Base-by-base conservation (phyloP, 73 alveolate species). In the Paramecium pentaurelia region DNA sequence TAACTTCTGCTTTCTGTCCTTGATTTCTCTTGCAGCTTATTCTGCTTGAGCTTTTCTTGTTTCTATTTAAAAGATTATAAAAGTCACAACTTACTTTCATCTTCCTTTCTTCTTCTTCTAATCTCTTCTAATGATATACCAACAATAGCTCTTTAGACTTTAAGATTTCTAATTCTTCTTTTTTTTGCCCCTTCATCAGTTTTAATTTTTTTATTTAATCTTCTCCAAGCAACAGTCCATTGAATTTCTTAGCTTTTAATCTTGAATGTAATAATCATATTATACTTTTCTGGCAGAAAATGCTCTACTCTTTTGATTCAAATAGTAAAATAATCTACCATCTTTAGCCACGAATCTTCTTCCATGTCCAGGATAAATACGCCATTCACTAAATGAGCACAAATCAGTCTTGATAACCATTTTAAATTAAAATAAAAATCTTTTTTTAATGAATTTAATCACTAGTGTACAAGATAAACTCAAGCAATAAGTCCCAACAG, bases 201-300 rank as follows among this genome's bases (percentile, higher is more conserved):
- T 95, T 96, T 96, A 80, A 95, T 96, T 93, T 97, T 97, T 95
- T 96, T 97, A 93, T 97, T 95, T 86, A 87, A 88, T 77, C 99
- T 93, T 88, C 99, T 91, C 99, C 99, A 96, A 36, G 97, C 97
- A 92, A 96, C 98, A 86, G 99, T 97, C 99, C 99, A 97, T 58
- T 97, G 90, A 93, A 97, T 94, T 95, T 97, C 95, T 85, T 96
- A 96, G 80, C 98, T 95, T 96, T 96, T 96, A 89, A 92, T 86
- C 92, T 75, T 30, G 5, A 36, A 30, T 11, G 7, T 38, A 64
- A 32, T 7, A 64, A 12, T 30, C 70, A 1, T 14, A 18, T 25
- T 0, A 34, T 75, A 75, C 88, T 77, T 95, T 94, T 92, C 96
- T 96, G 60, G 95, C 96, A 95, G 88, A 93, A 92, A 97, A 96